Conservation (phyloP, 257 asterid species). For the Paraleonurus japonicus region DNA sequence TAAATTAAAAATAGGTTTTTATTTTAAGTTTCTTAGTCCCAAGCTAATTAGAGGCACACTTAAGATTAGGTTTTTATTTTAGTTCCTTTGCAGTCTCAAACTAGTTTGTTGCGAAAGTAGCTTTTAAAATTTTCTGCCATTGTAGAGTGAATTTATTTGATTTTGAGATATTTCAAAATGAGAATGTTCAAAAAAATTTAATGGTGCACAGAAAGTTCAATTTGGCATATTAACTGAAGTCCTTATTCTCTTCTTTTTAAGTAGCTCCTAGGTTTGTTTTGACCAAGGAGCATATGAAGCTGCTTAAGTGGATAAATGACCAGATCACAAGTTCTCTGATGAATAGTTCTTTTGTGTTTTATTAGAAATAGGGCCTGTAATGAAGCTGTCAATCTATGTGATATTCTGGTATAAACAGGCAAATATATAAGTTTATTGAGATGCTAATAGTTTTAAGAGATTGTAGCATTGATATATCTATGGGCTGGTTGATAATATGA, state of each 20-base stretch:
- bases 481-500: neutral
- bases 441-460: neutral
- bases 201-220: neutral
- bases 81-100: no score
- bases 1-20: neutral
- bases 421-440: neutral
- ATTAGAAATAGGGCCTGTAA: neutral
- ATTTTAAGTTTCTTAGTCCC: neutral
- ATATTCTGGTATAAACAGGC: conserved; percentile 3
- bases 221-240: neutral
- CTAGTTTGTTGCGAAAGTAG: neutral
- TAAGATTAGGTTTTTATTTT: no score
- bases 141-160: neutral
- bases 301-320: neutral
- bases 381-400: neutral
- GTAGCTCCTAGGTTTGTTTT: neutral
- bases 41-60: neutral
- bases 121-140: neutral
- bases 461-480: neutral
- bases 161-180: neutral
- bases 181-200: neutral
- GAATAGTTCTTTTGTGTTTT: neutral
- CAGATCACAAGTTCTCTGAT: neutral
- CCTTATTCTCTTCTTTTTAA: neutral
- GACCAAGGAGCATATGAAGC: neutral